Conservation (phyloP, 1,284 basidiomycete species). For the Ganoderma multipileum region DNA sequence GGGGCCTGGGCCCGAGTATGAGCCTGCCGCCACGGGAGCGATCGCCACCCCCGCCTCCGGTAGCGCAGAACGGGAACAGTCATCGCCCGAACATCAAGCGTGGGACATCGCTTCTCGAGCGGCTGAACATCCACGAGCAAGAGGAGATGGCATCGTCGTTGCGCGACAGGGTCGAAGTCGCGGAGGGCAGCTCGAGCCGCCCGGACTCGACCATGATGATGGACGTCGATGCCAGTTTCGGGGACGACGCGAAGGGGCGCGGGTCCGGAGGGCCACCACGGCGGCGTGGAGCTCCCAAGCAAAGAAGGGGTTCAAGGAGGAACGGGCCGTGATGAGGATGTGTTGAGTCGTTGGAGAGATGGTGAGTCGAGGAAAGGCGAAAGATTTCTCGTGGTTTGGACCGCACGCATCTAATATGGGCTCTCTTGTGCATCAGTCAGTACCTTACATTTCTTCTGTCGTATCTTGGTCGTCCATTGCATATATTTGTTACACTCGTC, state of each 20-base stretch:
- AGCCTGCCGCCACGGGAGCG: constrained; percentile 27
- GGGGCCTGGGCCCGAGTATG: constrained; percentile 39
- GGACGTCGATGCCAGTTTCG: constrained; percentile 12
- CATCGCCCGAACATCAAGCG: constrained; percentile 39
- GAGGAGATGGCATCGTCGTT: constrained; percentile 37
- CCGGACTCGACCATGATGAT: constrained; percentile 21
- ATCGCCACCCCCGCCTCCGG: constrained; percentile 30
- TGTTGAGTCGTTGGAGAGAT: not conserved
- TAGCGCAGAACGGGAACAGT: constrained; percentile 33
- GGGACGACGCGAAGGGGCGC: constrained; percentile 6
- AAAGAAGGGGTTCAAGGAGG: not conserved
- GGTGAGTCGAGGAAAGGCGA: not conserved
- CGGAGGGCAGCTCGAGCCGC: not conserved
- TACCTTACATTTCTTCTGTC: not conserved
- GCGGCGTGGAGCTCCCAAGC: not conserved
- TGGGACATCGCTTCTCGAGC: constrained; percentile 46
- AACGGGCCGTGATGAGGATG: not conserved
- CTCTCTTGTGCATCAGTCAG: not conserved
- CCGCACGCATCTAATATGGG: not conserved
- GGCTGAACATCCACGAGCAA: constrained; percentile 40
- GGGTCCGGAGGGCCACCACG: not conserved
- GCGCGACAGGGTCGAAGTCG: constrained; percentile 46
- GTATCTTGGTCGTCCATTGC: not conserved
- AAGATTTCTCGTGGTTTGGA: not conserved
- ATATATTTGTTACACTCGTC: constrained; percentile 1